phyloP scores from a whole-genome alignment of 306 rosid genomes.

The Pyrus bretschneideri region DNA sequence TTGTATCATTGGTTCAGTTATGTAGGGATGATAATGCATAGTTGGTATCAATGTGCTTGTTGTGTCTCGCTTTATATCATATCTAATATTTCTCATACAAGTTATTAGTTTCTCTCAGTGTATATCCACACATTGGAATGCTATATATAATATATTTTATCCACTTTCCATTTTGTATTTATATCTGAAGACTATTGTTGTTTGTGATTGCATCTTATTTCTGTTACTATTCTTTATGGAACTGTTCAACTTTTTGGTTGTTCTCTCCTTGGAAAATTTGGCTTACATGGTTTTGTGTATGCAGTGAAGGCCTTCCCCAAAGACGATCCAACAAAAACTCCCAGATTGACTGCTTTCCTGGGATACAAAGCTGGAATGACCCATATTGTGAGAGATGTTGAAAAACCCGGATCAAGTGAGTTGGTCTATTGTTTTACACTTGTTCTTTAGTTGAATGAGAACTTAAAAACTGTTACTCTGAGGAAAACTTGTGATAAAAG shows the following conservation, averaged over 20 bases:
- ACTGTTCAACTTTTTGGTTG: neutral
- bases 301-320: constrained; percentile 80
- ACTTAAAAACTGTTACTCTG: neutral
- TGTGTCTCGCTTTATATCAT: too few relatives aligned
- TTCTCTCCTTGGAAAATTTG: neutral
- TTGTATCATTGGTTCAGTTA: neutral
- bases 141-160: neutral
- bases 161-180: neutral
- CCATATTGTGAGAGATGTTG: constrained; percentile 77
- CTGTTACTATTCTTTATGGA: neutral
- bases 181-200: neutral
- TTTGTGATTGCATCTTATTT: neutral
- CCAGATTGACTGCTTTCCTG: constrained; percentile 67
- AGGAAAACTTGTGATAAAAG: neutral
- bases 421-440: neutral
- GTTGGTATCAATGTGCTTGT: too few relatives aligned
- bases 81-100: too few relatives aligned
- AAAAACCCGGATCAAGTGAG: constrained; percentile 88
- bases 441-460: neutral
- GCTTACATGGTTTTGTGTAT: neutral
- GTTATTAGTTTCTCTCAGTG: neutral
- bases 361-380: constrained; percentile 91
- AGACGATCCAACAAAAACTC: constrained; percentile 50
- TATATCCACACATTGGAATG: neutral
- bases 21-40: neutral